phyloP scores from a whole-genome alignment of 2,329 filamentous ascomycete genomes.

The Monilinia aucupariae region DNA sequence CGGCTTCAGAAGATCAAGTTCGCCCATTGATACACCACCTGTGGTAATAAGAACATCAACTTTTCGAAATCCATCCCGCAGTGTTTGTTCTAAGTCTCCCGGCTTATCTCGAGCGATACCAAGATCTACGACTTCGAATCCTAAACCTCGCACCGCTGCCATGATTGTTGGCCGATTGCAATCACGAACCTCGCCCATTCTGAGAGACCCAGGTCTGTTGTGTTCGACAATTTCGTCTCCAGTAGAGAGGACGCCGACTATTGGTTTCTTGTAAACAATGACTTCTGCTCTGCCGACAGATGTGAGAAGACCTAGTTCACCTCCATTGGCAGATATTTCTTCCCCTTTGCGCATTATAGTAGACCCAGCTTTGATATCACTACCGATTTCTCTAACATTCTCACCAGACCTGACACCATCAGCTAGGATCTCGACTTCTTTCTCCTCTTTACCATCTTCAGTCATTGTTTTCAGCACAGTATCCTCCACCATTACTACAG shows the following conservation, averaged over 20 bases:
- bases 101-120: conserved; percentile 76
- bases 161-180: conserved; percentile 87
- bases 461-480: conserved; percentile 72
- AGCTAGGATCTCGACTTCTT: conserved; percentile 79
- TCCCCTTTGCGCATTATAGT: conserved; percentile 72
- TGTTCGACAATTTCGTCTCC: conserved; percentile 90
- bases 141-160: conserved; percentile 66
- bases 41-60: conserved; percentile 85
- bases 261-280: conserved; percentile 66
- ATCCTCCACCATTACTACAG: conserved; percentile 96
- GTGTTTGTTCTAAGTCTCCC: conserved; percentile 66
- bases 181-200: conserved; percentile 82
- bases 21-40: conserved; percentile 95
- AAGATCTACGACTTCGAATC: conserved; percentile 75
- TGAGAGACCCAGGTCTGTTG: conserved; percentile 54
- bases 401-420: conserved; percentile 69
- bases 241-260: conserved; percentile 84
- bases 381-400: conserved; percentile 87
- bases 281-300: conserved; percentile 73
- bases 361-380: conserved; percentile 68
- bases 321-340: conserved; percentile 78
- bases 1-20: conserved; percentile 92
- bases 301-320: conserved; percentile 84
- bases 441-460: conserved; percentile 77
- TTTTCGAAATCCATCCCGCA: conserved; percentile 67